Evolutionary conservation across 768 basidiomycete genomes (phyloP).

Genomic region (Grammothele lineata): DNA sequence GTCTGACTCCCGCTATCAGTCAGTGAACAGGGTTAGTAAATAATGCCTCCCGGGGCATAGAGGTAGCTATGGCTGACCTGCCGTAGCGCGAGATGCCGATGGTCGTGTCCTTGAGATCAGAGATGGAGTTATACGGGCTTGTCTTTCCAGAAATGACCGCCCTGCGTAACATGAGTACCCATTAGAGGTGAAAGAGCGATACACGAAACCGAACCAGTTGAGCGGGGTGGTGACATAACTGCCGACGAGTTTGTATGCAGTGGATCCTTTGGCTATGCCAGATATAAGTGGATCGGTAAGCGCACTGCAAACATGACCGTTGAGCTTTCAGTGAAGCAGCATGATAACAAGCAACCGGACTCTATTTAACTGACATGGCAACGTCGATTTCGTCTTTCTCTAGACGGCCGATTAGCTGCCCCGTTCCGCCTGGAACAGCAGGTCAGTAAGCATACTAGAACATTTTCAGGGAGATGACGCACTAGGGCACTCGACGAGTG

Average conservation of each 20-base stretch:
- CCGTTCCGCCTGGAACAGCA: constrained; percentile 68
- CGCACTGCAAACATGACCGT: constrained; percentile 44
- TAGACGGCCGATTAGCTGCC: constrained; percentile 74
- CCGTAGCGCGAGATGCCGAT: constrained; percentile 89
- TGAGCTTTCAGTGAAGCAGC: not conserved
- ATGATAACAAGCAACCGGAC: no score
- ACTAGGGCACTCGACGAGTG: constrained; percentile 89
- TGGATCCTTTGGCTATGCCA: constrained; percentile 86
- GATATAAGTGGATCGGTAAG: constrained; percentile 90
- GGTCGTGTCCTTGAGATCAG: constrained; percentile 73
- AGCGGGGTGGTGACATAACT: constrained; percentile 88
- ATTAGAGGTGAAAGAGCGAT: not conserved
- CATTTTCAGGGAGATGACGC: constrained; percentile 18
- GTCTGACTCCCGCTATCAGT: constrained; percentile 70
- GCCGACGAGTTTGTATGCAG: constrained; percentile 87
- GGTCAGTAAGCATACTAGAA: not conserved
- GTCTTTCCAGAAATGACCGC: constrained; percentile 88
- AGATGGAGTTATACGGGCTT: constrained; percentile 62
- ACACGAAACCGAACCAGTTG: constrained; percentile 62
- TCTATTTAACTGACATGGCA: constrained; percentile 66
- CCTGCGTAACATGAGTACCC: constrained; percentile 48
- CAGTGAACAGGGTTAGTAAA: not conserved
- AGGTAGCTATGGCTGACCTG: constrained; percentile 38
- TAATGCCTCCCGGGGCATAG: not conserved
- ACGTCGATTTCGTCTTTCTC: constrained; percentile 77